These are phyloP conservation scores for Apiospora rasikravindrae DNA, from an alignment of 2,329 filamentous ascomycete species.

Conservation along the genomic window DNA sequence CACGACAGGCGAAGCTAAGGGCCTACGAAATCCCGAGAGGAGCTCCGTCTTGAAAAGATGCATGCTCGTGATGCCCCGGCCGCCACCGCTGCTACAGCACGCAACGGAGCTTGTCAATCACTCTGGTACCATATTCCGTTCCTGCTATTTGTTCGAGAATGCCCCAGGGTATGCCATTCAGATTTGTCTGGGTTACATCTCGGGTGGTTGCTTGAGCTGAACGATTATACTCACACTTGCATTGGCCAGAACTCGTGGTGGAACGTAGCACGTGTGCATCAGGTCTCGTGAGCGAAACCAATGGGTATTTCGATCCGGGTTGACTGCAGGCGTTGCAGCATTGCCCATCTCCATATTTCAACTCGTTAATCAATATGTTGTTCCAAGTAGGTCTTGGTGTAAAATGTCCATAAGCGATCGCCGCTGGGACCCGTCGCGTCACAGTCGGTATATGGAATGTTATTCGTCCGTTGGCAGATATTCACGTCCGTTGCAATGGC, in stretches of 20 bases:
- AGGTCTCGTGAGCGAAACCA: background rate
- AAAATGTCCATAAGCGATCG: background rate
- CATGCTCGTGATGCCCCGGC: background rate
- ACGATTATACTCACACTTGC: background rate
- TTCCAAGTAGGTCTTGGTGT: background rate
- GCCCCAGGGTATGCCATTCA: background rate
- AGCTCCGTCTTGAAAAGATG: background rate
- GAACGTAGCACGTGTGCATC: background rate
- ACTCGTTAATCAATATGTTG: too few relatives aligned
- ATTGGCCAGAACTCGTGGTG: background rate
- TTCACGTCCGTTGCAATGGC: background rate
- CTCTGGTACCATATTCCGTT: background rate
- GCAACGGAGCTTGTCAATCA: background rate
- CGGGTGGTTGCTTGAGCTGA: conserved; percentile 8
- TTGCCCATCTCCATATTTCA: background rate
- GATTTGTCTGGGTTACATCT: background rate
- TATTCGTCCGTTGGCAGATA: background rate
- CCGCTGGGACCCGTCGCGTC: too few relatives aligned
- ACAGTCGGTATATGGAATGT: background rate
- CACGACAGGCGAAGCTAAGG: conserved; percentile 10
- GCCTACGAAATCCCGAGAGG: background rate
- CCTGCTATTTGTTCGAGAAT: background rate
- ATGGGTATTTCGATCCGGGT: background rate
- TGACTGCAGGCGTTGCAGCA: background rate
- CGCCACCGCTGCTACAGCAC: background rate